phyloP scores from a whole-genome alignment of 495 filamentous ascomycete genomes.

The Penicillium malachiteum region DNA sequence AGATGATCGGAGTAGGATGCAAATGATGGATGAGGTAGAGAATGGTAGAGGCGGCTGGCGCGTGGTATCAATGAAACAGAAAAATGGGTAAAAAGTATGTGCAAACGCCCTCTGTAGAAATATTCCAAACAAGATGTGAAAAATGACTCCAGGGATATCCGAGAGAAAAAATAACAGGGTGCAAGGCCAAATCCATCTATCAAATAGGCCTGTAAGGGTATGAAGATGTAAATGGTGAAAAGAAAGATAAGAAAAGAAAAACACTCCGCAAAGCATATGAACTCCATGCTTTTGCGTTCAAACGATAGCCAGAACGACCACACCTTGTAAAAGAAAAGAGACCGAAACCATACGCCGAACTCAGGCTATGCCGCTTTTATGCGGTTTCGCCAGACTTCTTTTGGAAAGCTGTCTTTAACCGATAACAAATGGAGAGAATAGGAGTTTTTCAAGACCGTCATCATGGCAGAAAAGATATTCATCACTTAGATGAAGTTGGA shows the following conservation, averaged over 20 bases:
- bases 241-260: constrained; percentile 20
- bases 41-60: constrained; percentile 38
- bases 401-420: constrained; percentile 15
- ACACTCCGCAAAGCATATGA: constrained; percentile 13
- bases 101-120: constrained; percentile 25
- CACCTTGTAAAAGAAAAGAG: constrained; percentile 27
- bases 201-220: constrained; percentile 43
- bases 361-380: constrained; percentile 29
- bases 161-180: constrained; percentile 16
- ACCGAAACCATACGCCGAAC: constrained; percentile 41
- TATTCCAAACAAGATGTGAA: constrained; percentile 10
- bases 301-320: constrained; percentile 24
- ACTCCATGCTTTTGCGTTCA: constrained; percentile 9
- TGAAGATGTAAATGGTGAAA: constrained; percentile 21
- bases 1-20: constrained; percentile 14
- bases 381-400: constrained; percentile 30
- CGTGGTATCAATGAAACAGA: constrained; percentile 32
- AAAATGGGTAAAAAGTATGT: constrained; percentile 24
- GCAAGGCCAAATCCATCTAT: constrained; percentile 46
- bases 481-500: constrained; percentile 45
- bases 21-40: constrained; percentile 24
- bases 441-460: constrained; percentile 10
- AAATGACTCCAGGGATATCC: constrained; percentile 18
- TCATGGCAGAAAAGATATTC: neutral
- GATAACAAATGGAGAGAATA: constrained; percentile 15